Evolutionary conservation across 2,329 filamentous ascomycete genomes (phyloP).

Genomic region (Metarhizium rileyi): DNA sequence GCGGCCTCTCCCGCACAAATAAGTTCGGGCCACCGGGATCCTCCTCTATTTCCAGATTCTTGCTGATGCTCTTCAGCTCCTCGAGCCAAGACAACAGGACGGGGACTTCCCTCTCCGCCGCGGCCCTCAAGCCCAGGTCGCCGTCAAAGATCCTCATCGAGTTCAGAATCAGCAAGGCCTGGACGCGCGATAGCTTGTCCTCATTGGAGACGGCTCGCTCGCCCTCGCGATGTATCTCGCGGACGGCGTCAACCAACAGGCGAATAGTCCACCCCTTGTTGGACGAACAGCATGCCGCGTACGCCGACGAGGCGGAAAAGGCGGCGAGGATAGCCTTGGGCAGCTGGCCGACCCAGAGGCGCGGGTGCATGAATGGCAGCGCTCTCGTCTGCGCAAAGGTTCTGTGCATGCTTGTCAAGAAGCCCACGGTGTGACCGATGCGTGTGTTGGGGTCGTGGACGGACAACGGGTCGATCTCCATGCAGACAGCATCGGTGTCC

Average conservation of each 20-base stretch:
- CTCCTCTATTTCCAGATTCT: conserved; percentile 22
- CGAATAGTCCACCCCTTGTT: conserved; percentile 31
- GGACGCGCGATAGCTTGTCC: conserved; percentile 33
- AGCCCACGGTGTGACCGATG: conserved; percentile 24
- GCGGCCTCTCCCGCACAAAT: conserved; percentile 20
- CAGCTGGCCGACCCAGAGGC: conserved; percentile 29
- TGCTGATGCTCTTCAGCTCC: conserved; percentile 22
- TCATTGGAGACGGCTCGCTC: conserved; percentile 19
- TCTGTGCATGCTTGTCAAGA: conserved; percentile 22
- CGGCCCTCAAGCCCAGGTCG: conserved; percentile 28
- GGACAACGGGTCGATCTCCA: conserved; percentile 20
- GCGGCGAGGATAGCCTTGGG: conserved; percentile 30
- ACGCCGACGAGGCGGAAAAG: conserved; percentile 30
- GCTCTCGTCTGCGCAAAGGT: conserved; percentile 25
- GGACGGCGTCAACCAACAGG: conserved; percentile 27
- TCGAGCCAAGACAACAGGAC: conserved; percentile 27
- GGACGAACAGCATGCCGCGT: conserved; percentile 24
- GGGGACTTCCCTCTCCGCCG: conserved; percentile 29
- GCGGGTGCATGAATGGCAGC: conserved; percentile 33
- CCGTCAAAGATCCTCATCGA: conserved; percentile 34
- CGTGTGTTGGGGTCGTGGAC: conserved; percentile 26
- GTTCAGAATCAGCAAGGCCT: conserved; percentile 32
- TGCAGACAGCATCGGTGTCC: conserved; percentile 10
- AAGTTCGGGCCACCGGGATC: conserved; percentile 12
- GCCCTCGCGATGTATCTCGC: conserved; percentile 26